These are phyloP conservation scores for Gossypium ekmanianum DNA, from an alignment of 345 rosid genomes.

Conservation along the genomic window DNA sequence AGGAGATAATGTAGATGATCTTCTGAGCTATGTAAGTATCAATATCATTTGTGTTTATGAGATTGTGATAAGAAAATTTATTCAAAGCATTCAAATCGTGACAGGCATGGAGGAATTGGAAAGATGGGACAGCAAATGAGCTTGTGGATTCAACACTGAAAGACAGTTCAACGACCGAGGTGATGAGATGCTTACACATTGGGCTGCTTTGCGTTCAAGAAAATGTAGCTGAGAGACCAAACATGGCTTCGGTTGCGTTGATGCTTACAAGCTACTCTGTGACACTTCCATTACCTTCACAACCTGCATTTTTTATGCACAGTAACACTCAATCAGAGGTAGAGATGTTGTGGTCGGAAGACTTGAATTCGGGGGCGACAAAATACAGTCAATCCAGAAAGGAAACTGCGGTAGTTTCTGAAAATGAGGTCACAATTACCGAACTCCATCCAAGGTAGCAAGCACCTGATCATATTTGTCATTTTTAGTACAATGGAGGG, in stretches of 20 bases:
- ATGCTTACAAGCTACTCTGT: constrained; percentile 35
- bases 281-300: constrained; percentile 26
- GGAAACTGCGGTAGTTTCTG: constrained; percentile 20
- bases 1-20: constrained; percentile 23
- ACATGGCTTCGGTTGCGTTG: constrained; percentile 28
- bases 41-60: not conserved
- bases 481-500: too few species aligned
- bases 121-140: constrained; percentile 22
- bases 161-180: constrained; percentile 18
- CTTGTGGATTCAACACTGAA: constrained; percentile 24
- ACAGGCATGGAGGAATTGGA: constrained; percentile 48
- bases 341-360: not conserved
- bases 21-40: constrained; percentile 32
- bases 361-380: not conserved
- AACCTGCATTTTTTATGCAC: constrained; percentile 24
- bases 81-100: not conserved
- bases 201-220: constrained; percentile 2
- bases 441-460: constrained; percentile 35
- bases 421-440: constrained; percentile 34
- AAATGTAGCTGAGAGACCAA: constrained; percentile 18
- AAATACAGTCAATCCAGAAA: not conserved
- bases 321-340: constrained; percentile 3
- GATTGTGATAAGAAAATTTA: not conserved
- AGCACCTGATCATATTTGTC: not conserved
- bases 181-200: constrained; percentile 37